These are phyloP conservation scores for Yarrowia osloensis DNA, from an alignment of 805 yeast species.

Conservation along the genomic window DNA sequence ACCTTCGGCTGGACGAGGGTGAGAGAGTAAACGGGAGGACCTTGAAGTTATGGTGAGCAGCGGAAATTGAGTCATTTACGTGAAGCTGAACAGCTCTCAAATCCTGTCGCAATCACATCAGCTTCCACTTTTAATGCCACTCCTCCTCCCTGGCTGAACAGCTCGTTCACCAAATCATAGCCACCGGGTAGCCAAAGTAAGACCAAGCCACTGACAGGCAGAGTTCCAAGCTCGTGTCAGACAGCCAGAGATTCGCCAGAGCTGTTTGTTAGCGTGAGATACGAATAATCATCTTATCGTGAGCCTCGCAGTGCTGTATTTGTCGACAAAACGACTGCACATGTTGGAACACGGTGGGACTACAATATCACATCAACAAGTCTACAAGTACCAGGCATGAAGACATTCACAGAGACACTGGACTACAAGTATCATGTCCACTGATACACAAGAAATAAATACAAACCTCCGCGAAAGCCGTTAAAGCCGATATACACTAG, in stretches of 20 bases:
- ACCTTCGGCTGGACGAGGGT: not conserved
- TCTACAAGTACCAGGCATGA: too few species aligned
- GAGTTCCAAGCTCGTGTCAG: not conserved
- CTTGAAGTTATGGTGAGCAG: not conserved
- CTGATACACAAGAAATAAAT: not conserved
- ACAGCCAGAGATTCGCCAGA: not conserved
- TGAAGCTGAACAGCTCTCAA: too few species aligned
- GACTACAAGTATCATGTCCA: too few species aligned
- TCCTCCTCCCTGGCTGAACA: too few species aligned
- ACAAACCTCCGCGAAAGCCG: not conserved
- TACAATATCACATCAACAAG: too few species aligned
- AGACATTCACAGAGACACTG: too few species aligned
- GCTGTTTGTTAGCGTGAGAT: not conserved
- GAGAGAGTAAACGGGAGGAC: not conserved
- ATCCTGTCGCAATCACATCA: too few species aligned
- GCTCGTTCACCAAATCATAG: too few species aligned
- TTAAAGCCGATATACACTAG: not conserved
- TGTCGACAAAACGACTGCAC: too few species aligned
- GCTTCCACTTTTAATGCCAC: too few species aligned
- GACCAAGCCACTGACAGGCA: not conserved
- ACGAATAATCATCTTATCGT: not conserved
- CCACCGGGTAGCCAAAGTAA: too few species aligned
- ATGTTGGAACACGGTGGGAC: too few species aligned
- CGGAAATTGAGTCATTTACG: not conserved
- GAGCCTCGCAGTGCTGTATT: not conserved